These are phyloP conservation scores for Neoscytalidium dimidiatum DNA, from an alignment of 2,329 filamentous ascomycete species.

Conservation along the genomic window DNA sequence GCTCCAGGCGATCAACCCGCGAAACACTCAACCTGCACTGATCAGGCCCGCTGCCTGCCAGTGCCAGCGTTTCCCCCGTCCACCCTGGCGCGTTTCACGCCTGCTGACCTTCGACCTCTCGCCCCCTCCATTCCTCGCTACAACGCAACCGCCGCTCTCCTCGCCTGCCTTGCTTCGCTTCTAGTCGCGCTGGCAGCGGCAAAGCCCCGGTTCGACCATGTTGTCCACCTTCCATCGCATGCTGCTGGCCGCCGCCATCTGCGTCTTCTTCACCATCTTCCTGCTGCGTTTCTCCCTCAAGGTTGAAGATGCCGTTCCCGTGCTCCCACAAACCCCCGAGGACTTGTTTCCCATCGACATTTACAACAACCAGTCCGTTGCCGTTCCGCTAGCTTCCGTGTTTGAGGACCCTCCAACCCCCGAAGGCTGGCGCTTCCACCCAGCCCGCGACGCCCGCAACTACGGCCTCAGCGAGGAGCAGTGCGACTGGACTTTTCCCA, in stretches of 20 bases:
- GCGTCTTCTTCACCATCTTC: constrained; percentile 9
- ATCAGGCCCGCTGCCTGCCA: constrained; percentile 12
- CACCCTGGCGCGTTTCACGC: constrained; percentile 10
- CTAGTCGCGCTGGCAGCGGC: constrained; percentile 14
- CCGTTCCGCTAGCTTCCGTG: constrained; percentile 6
- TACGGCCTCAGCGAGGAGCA: constrained; percentile 19
- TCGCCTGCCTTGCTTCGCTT: not conserved
- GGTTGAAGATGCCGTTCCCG: constrained; percentile 8
- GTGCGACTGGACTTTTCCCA: constrained; percentile 24
- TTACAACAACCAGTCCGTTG: constrained; percentile 5
- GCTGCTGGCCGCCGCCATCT: constrained; percentile 5
- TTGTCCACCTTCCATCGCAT: constrained; percentile 16
- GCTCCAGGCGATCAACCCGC: constrained; percentile 15
- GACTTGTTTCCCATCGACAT: not conserved
- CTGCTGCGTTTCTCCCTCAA: constrained; percentile 11
- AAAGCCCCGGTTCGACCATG: not conserved
- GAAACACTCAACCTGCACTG: constrained; percentile 11
- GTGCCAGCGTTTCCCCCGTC: constrained; percentile 6
- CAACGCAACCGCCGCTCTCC: not conserved
- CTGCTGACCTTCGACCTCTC: not conserved
- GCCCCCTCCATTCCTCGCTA: not conserved
- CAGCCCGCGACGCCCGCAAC: constrained; percentile 16
- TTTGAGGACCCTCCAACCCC: not conserved
- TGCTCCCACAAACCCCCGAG: not conserved
- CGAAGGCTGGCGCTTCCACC: constrained; percentile 17